Evolutionary conservation across 176 grass and related monocot species (phyloP).

Genomic region (Olyra latifolia): DNA sequence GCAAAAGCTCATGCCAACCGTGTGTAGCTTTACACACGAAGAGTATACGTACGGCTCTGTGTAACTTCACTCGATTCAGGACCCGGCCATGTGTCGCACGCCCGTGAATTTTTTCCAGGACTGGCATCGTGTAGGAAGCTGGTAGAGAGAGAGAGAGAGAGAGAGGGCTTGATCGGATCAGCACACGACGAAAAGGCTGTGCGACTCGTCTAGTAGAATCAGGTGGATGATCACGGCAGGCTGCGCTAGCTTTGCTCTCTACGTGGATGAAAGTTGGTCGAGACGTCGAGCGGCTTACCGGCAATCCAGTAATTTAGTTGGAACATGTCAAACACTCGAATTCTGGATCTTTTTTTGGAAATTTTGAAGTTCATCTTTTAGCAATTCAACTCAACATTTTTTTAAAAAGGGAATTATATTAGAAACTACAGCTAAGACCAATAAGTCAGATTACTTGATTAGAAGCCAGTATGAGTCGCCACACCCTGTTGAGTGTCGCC

Average conservation of each 20-base stretch:
- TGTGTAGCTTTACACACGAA: background rate
- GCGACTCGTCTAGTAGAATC: background rate
- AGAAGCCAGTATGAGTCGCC: too few relatives aligned
- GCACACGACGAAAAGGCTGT: background rate
- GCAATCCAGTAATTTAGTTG: too few relatives aligned
- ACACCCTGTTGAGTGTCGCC: too few relatives aligned
- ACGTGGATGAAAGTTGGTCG: slow-evolving; percentile 6
- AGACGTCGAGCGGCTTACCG: background rate
- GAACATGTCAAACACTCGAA: too few relatives aligned
- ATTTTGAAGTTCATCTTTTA: too few relatives aligned
- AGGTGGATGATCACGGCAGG: background rate
- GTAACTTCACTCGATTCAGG: background rate
- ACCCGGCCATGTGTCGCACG: background rate
- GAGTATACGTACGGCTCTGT: background rate
- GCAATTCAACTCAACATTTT: too few relatives aligned
- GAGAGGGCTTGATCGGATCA: background rate
- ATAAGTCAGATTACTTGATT: too few relatives aligned
- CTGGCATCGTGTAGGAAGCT: background rate
- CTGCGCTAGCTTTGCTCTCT: background rate
- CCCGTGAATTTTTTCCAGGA: background rate
- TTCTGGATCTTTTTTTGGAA: too few relatives aligned
- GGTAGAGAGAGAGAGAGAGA: too few relatives aligned
- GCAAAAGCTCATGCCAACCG: background rate
- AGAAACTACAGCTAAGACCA: too few relatives aligned
- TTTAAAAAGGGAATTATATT: too few relatives aligned